Conservation (phyloP, 164 flowering plant genomes). For the Paratinospora sagittata region DNA sequence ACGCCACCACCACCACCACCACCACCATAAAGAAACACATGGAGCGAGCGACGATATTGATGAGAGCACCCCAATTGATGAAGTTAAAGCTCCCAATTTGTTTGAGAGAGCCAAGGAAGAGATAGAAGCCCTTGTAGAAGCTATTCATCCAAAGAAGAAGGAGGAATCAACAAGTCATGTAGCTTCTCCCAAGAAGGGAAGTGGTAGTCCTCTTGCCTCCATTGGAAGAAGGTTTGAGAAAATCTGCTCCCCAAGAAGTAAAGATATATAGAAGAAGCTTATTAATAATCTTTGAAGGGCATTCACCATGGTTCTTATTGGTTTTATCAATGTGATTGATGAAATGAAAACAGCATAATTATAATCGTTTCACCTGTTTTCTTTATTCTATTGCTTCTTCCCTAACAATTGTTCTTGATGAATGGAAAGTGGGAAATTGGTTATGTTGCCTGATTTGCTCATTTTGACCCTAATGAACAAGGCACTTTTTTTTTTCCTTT, state of each 20-base stretch:
- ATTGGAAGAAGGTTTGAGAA: conserved; percentile 28
- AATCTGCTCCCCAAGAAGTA: conserved; percentile 17
- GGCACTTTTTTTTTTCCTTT: not conserved
- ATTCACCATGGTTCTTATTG: not conserved
- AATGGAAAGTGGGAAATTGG: not conserved
- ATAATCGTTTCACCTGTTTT: too few relatives aligned
- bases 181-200: conserved; percentile 16
- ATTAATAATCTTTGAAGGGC: conserved; percentile 10
- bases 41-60: conserved; percentile 63
- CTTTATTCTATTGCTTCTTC: too few relatives aligned
- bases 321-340: not conserved
- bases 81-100: conserved; percentile 59
- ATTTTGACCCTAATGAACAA: not conserved
- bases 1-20: too few relatives aligned
- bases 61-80: conserved; percentile 46
- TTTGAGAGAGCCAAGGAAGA: conserved; percentile 69
- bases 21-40: conserved; percentile 58
- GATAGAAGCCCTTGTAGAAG: conserved; percentile 51
- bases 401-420: not conserved
- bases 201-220: conserved; percentile 20
- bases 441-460: conserved; percentile 1
- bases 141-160: conserved; percentile 51
- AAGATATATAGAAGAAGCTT: conserved; percentile 5
- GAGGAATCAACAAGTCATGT: conserved; percentile 27
- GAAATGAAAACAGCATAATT: not conserved